These are phyloP conservation scores for Takashimella koratensis DNA, from an alignment of 1,284 basidiomycete species.

Conservation along the genomic window DNA sequence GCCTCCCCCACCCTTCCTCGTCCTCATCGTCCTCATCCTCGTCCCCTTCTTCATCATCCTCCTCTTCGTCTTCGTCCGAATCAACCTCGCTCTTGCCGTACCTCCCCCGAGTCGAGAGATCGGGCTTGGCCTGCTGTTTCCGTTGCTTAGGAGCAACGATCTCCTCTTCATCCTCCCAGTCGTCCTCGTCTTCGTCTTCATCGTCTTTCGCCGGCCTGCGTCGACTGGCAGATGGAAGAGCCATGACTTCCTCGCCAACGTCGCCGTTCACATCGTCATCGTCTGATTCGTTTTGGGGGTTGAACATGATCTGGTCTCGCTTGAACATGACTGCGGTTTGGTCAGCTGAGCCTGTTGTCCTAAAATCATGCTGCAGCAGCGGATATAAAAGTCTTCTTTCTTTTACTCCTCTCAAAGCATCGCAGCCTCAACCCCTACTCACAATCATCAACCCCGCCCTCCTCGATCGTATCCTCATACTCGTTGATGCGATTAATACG, in stretches of 20 bases:
- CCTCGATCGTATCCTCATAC: constrained; percentile 49
- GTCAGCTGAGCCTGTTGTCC: neutral
- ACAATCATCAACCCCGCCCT: constrained; percentile 50
- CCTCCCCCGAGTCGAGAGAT: constrained; percentile 41
- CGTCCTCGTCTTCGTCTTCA: constrained; percentile 46
- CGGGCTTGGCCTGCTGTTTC: constrained; percentile 49
- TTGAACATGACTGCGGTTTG: constrained; percentile 46
- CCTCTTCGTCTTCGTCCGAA: constrained; percentile 56
- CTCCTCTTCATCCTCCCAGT: constrained; percentile 50
- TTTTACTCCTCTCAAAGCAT: neutral
- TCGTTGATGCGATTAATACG: constrained; percentile 41
- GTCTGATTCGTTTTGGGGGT: constrained; percentile 57
- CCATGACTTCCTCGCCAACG: constrained; percentile 66
- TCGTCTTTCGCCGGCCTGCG: constrained; percentile 44
- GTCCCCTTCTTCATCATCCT: constrained; percentile 39
- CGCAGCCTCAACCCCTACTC: constrained; percentile 17
- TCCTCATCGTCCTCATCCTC: constrained; percentile 46
- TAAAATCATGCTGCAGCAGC: neutral
- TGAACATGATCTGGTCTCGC: constrained; percentile 73
- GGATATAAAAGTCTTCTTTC: too few relatives aligned
- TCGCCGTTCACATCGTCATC: constrained; percentile 43
- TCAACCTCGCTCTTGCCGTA: constrained; percentile 49
- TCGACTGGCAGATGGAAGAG: constrained; percentile 43
- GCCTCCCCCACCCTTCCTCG: constrained; percentile 71
- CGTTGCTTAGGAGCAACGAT: constrained; percentile 19